Percentiles rank a stretch among this genome's conserved stretches.
Evolutionary conservation across 352 stramenopile species (phyloP).

Genomic region (Aphanomyces astaci): DNA sequence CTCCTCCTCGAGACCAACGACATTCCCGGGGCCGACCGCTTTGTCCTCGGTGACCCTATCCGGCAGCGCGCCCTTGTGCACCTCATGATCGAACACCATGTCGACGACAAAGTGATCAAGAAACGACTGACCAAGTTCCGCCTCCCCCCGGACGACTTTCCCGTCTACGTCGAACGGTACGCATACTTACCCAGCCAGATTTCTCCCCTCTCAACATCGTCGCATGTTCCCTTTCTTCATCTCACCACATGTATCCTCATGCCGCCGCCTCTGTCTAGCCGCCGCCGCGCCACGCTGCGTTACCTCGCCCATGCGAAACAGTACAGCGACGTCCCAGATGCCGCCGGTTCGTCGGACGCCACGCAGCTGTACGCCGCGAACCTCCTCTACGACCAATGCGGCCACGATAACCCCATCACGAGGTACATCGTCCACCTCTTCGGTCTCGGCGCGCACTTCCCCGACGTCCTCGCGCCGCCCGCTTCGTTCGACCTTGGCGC

Average conservation of each 20-base stretch:
- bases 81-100: conserved; percentile 37
- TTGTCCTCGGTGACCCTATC: conserved; percentile 32
- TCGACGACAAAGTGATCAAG: conserved; percentile 62
- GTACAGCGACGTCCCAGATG: conserved; percentile 46
- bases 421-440: conserved; percentile 48
- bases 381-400: conserved; percentile 45
- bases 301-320: conserved; percentile 57
- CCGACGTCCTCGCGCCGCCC: conserved; percentile 36
- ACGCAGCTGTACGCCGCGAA: conserved; percentile 45
- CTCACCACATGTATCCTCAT: no score
- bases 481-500: conserved; percentile 26
- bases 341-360: conserved; percentile 26
- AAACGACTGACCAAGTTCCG: conserved; percentile 56
- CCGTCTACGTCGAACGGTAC: conserved; percentile 44
- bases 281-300: conserved; percentile 39
- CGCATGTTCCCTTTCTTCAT: conserved; percentile 7
- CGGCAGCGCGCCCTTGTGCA: conserved; percentile 45
- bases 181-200: neutral
- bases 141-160: conserved; percentile 45
- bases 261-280: no score
- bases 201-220: no score
- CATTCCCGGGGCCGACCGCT: conserved; percentile 45
- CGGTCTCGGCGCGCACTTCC: conserved; percentile 36
- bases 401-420: conserved; percentile 33
- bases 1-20: conserved; percentile 39